Base-by-base conservation (phyloP, 768 basidiomycete genomes). In the Tricholomella constricta region DNA sequence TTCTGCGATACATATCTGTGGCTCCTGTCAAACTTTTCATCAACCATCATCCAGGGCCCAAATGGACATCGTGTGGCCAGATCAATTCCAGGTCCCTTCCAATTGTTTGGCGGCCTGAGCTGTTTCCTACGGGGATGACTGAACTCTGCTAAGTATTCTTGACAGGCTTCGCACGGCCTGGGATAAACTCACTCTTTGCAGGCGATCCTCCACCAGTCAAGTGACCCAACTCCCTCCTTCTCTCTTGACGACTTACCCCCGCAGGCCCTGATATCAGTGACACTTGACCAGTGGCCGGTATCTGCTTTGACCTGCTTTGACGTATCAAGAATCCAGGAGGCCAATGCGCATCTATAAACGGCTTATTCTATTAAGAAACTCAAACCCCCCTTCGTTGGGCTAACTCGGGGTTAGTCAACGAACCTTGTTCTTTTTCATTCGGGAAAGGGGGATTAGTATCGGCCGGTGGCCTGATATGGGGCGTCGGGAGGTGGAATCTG, bases 141-240 rank as follows among this genome's bases (percentile, higher is more conserved):
- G 19, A 54, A 40, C 45, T 34, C n/a, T 46, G 42, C 34, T 53
- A 2, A 31, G 29, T 31, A 50, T 53, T 46, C 25, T 54, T 57
- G 45, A 54, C 41, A 31, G 15, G 20, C 41, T 36, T 37, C 23
- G 14, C 40, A 27, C 40, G 50, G 50, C 42, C 32, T 49, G 37
- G 22, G 48, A 49, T 49, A 17, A 34, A 44, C 5, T 20, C 15
- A 20, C 45, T 22, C 20, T 35, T 49, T 49, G 51, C 32, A 29
- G 45, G 27, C 9, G 45, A 52, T 58, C 26, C 2, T 36, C 35
- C 51, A 31, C 10, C 42, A 29, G 44, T 60, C 59, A 56, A 51
- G n/a, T 54, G 50, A 52, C 48, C 36, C 26, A 25, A 17, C 31
- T 31, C 32, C 29, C 11, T 34, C 41, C 53, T 45, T 37, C 20